Conservation (phyloP, 345 rosid species). For the Pistacia atlantica region DNA sequence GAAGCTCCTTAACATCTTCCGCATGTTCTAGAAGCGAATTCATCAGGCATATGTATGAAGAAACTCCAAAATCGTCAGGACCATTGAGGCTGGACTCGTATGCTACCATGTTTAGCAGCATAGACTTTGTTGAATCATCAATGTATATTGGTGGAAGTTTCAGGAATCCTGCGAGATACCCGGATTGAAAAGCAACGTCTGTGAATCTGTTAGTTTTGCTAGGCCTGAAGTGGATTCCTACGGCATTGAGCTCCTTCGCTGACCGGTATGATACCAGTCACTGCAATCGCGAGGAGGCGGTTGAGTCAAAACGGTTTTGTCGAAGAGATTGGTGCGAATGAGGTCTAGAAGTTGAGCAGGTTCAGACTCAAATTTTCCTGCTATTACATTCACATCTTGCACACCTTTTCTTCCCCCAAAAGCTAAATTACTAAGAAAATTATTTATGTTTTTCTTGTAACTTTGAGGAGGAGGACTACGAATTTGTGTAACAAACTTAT, state of each 20-base stretch:
- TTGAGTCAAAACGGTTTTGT: too few species aligned
- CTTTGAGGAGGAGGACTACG: not conserved
- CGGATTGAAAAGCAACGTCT: not conserved
- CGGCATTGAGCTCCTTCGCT: slow-evolving; percentile 13
- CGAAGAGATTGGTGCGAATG: not conserved
- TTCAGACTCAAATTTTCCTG: not conserved
- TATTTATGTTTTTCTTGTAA: not conserved
- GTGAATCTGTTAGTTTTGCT: not conserved
- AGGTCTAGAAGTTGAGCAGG: slow-evolving; percentile 19
- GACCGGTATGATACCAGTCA: not conserved
- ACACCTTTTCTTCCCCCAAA: too few species aligned
- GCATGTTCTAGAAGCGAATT: not conserved
- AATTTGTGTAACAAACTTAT: not conserved
- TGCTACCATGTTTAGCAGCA: slow-evolving; percentile 13
- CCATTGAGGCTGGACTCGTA: not conserved
- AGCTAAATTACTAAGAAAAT: too few species aligned
- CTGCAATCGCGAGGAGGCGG: not conserved
- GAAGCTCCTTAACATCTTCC: slow-evolving; percentile 20
- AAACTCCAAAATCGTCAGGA: not conserved
- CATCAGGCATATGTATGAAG: slow-evolving; percentile 22
- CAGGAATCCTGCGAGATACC: not conserved
- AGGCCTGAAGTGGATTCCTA: slow-evolving; percentile 4
- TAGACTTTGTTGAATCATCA: not conserved
- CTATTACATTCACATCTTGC: too few species aligned
- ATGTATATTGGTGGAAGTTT: slow-evolving; percentile 3